A percentile compares a stretch with the other conserved stretches of the same genome.
Evolutionary conservation across 371 early-diverging fungal species (phyloP).

Genomic region (Synchytrium microbalum): DNA sequence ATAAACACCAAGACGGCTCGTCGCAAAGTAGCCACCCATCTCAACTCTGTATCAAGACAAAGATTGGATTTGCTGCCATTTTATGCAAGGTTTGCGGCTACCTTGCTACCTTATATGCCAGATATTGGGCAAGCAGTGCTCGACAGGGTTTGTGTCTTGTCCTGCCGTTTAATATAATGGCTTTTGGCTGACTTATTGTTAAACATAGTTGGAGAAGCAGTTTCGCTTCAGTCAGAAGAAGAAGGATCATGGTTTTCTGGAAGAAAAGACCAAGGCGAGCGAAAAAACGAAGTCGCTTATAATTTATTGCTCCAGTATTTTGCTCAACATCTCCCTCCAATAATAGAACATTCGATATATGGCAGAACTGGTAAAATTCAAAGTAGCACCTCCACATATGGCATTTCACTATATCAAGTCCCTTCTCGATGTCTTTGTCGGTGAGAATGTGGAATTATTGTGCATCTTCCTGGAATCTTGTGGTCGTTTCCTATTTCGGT

Average conservation of each 20-base stretch:
- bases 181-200: background rate
- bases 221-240: constrained; percentile 63
- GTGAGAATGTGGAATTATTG: constrained; percentile 74
- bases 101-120: constrained; percentile 72
- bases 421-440: constrained; percentile 73
- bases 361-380: constrained; percentile 88
- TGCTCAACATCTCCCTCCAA: background rate
- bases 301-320: constrained; percentile 19
- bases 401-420: constrained; percentile 76
- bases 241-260: constrained; percentile 60
- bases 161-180: background rate
- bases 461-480: constrained; percentile 81
- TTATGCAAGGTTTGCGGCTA: constrained; percentile 83
- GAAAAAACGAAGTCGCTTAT: background rate
- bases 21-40: constrained; percentile 56
- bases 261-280: constrained; percentile 63
- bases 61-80: constrained; percentile 84
- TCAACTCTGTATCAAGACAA: constrained; percentile 71
- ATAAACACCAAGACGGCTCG: constrained; percentile 73
- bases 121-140: constrained; percentile 70
- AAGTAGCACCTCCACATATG: constrained; percentile 68
- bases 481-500: constrained; percentile 75
- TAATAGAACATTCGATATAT: constrained; percentile 70
- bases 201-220: constrained; percentile 51
- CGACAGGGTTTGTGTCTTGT: constrained; percentile 40